Conservation (phyloP, 805 yeast species). For the Candida nanaspora region DNA sequence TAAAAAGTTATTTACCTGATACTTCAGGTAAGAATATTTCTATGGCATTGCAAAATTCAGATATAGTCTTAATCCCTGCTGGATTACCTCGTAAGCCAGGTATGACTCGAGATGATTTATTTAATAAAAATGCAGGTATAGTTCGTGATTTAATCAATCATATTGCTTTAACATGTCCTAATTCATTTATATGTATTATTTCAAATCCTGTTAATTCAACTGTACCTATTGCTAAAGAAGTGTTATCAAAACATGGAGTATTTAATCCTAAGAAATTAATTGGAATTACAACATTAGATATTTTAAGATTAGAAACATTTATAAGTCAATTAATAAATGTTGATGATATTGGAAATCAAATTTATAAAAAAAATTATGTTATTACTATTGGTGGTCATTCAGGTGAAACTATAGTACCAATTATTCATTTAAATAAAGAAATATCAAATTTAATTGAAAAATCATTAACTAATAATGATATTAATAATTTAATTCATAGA, state of each 20-base stretch:
- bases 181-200: slow-evolving; percentile 47
- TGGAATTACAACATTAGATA: slow-evolving; percentile 56
- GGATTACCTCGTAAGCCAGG: slow-evolving; percentile 63
- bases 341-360: no score
- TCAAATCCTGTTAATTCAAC: slow-evolving; percentile 59
- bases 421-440: slow-evolving; percentile 32
- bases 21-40: slow-evolving; percentile 26
- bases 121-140: slow-evolving; percentile 51
- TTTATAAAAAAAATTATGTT: no score
- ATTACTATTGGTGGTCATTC: slow-evolving; percentile 53
- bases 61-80: slow-evolving; percentile 50
- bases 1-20: slow-evolving; percentile 19
- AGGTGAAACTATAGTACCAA: slow-evolving; percentile 49
- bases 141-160: slow-evolving; percentile 44
- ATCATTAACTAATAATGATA: slow-evolving; percentile 1
- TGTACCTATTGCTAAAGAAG: slow-evolving; percentile 54
- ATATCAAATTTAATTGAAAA: slow-evolving; percentile 32
- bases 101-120: slow-evolving; percentile 58
- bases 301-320: slow-evolving; percentile 48
- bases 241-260: slow-evolving; percentile 43
- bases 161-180: slow-evolving; percentile 39
- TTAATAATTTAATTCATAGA: slow-evolving; percentile 32
- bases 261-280: slow-evolving; percentile 45
- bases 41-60: slow-evolving; percentile 36
- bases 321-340: slow-evolving; percentile 26